Evolutionary conservation across 169 alveolate species (phyloP), one percentile per base, ranked within the genome.

Genomic region (Plasmodium ovale): DNA sequence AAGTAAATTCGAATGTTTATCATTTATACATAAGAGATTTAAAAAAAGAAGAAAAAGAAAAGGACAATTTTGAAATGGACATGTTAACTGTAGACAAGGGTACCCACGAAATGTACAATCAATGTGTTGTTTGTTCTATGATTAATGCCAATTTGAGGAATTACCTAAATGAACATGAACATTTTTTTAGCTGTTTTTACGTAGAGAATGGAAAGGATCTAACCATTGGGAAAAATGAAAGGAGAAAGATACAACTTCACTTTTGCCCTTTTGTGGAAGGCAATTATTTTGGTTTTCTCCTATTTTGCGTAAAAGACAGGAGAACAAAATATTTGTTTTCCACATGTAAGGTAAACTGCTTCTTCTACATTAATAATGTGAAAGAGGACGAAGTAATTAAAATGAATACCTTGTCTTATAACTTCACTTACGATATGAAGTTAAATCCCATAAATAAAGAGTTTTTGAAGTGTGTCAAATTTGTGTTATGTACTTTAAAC

Each of bases 251-350:
- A 65, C 5, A 49, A 25, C 47, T 82, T 19, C 64, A 82, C n/a
- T 82, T 82, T 47, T 82, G 68, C 35, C 90, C 90, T 39, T 82
- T 82, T 82, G 16, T 70, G 21, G 71, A 65, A 49, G 90, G 90
- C 6, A 27, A 27, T 21, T 82, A 82, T 65, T 82, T 49, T 56
- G 64, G 90, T 58, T 82, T 82, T 44, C 21, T 82, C 3, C 65
- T 82, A 21, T 65, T 82, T 65, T 49, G 29, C 35, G 90, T 67
- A 27, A 51, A 49, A 33, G 77, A 67, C 44, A 51, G 14, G n/a
- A 82, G 65, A 29, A 82, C 69, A 31, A 82, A 82, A 27, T 65
- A 16, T 6, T 23, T 82, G 16, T 39, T 82, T 19, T 59, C 90
- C 6, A 58, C 72, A 23, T 65, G 90, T 49, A 82, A 82, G 51